phyloP scores from a whole-genome alignment of 768 basidiomycete species.

The Leccinum imitatum region DNA sequence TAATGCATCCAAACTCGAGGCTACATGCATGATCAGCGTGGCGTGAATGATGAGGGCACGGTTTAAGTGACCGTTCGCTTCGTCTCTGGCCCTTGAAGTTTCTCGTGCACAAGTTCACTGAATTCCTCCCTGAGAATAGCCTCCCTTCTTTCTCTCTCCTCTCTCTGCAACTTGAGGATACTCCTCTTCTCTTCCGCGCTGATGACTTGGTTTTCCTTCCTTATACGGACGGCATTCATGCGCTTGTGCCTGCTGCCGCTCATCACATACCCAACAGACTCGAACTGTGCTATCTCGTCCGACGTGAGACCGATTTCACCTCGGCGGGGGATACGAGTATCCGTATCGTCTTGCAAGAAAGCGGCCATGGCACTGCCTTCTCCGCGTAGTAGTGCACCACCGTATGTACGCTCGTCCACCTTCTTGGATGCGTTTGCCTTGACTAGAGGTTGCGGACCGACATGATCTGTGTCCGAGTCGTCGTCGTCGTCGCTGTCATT shows the following conservation, averaged over 20 bases:
- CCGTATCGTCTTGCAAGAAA: conserved; percentile 83
- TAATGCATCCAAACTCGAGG: background rate
- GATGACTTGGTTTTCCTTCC: conserved; percentile 99
- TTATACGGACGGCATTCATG: conserved; percentile 99
- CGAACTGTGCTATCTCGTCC: conserved; percentile 83
- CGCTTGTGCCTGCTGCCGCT: conserved; percentile 89
- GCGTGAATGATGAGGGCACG: background rate
- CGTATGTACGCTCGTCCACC: conserved; percentile 83
- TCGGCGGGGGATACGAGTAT: conserved; percentile 91
- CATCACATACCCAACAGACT: conserved; percentile 96
- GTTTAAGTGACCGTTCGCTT: conserved; percentile 19
- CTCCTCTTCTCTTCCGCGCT: conserved; percentile 98
- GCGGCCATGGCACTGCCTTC: conserved; percentile 99
- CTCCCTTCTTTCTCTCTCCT: conserved; percentile 92
- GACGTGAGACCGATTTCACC: conserved; percentile 96
- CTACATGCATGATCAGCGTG: background rate
- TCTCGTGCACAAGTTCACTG: conserved; percentile 76
- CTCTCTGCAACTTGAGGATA: conserved; percentile 90
- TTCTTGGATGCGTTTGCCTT: conserved; percentile 46
- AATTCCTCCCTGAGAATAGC: conserved; percentile 88
- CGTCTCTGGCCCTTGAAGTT: conserved; percentile 52
- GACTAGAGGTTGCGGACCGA: conserved; percentile 75
- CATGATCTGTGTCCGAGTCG: conserved; percentile 56
- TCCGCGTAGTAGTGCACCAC: conserved; percentile 85
- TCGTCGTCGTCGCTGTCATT: conserved; percentile 36